Evolutionary conservation across 176 grass and related monocot genomes (phyloP), one percentile per base, ranked within the genome.

Genomic region (Elymus sibiricus): DNA sequence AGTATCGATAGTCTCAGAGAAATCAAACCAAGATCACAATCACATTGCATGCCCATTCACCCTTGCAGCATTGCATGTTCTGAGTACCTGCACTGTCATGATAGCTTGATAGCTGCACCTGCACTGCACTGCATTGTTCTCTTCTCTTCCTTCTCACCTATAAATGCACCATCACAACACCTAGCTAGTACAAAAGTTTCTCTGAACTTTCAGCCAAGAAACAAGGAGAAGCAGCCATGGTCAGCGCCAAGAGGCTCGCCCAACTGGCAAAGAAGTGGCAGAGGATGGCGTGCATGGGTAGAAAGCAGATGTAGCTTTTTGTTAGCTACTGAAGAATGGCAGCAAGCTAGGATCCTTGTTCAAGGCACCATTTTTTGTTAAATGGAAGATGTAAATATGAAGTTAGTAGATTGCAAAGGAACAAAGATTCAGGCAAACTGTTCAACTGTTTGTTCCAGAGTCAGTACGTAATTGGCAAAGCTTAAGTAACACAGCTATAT

Each of bases 41-140:
- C 64, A 21, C 34, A 76, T 46, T 46, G 32, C 37, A 81, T 27
- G 19, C 3, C 53, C 22, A 32, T 7, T n/a, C 46, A 42, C 17
- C 26, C 29, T 60, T 17, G 31, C 34, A 73, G 46, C 81, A 87
- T 25, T 80, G 78, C 91, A 74, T 38, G 64, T 87, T 87, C 42
- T 12, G 49, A 70, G 35, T 60, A n/a, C n/a, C n/a, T n/a, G n/a
- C n/a, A n/a, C n/a, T 34, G 40, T 58, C 15, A 64, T 64, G 87
- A 79, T 66, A 64, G 15, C 26, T 71, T 40, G 11, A 24, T 73
- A 73, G 38, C 69, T 67, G 24, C 49, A 64, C 12, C 55, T 38
- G 19, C 46, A 84, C 51, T 2, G 22, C 21, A 71, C 15, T n/a
- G 32, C 11, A 46, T 46, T 14, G 44, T 46, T 46, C 12, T 46